phyloP scores from a whole-genome alignment of 305 asterid species.

The Solanum aculeatissimum region DNA sequence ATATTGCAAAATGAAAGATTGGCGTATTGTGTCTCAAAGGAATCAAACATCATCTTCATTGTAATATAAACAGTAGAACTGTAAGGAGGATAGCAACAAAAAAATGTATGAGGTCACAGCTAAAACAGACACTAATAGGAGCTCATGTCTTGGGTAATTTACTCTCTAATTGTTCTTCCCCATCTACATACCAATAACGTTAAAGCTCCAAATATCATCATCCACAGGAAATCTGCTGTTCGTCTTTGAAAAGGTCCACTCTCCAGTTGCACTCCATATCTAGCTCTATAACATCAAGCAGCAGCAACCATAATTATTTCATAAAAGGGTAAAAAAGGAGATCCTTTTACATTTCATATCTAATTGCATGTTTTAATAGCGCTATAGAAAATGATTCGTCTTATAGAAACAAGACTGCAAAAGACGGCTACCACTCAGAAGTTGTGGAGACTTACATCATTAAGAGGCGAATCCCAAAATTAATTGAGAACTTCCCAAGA shows the following conservation, averaged over 20 bases:
- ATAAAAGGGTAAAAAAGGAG: not conserved
- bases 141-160: not conserved
- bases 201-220: conserved; percentile 90
- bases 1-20: not conserved
- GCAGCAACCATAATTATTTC: not conserved
- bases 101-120: not conserved
- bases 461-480: conserved; percentile 93
- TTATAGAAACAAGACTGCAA: not conserved
- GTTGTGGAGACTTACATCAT: conserved; percentile 62
- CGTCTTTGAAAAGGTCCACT: conserved; percentile 79
- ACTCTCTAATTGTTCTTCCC: not conserved
- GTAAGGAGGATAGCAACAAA: not conserved
- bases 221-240: conserved; percentile 98
- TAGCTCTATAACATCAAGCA: conserved; percentile 48
- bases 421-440: not conserved
- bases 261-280: conserved; percentile 98
- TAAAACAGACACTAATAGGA: not conserved
- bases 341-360: not conserved
- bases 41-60: not conserved
- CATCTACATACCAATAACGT: conserved; percentile 46
- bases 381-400: not conserved
- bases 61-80: not conserved
- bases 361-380: not conserved
- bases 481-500: conserved; percentile 79
- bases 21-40: not conserved